phyloP scores from a whole-genome alignment of 2,329 filamentous ascomycete species.

The Neopestalotiopsis sp. region DNA sequence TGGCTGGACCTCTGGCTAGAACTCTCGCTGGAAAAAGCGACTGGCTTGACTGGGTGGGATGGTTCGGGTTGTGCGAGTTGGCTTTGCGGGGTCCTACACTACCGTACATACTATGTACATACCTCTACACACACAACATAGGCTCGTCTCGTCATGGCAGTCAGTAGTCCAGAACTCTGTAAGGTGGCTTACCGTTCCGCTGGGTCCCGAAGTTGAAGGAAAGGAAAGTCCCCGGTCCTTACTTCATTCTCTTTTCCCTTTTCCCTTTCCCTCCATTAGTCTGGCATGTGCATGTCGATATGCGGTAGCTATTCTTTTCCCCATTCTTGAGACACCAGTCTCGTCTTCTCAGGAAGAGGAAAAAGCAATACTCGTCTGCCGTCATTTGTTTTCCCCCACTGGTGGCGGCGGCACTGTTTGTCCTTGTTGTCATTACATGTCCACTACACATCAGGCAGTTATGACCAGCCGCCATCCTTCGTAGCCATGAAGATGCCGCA shows the following conservation, averaged over 20 bases:
- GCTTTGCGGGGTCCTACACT: neutral
- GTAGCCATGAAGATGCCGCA: conserved; percentile 11
- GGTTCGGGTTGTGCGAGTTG: too few relatives aligned
- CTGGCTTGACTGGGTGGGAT: neutral
- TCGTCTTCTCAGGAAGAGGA: neutral
- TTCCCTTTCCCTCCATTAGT: neutral
- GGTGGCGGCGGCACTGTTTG: neutral
- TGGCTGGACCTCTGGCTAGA: neutral
- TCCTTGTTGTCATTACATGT: neutral
- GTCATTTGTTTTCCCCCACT: neutral
- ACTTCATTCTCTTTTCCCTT: neutral
- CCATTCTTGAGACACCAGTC: neutral
- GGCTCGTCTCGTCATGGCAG: conserved; percentile 2
- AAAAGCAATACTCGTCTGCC: neutral
- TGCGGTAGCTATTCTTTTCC: neutral
- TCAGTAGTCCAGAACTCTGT: conserved; percentile 3
- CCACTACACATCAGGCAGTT: neutral
- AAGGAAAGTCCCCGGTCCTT: conserved; percentile 1
- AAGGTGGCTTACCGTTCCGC: neutral
- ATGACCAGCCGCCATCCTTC: conserved; percentile 7
- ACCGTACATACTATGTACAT: neutral
- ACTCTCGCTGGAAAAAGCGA: too few relatives aligned
- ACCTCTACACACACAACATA: neutral
- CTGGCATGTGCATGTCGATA: neutral
- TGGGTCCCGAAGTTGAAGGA: neutral